Evolutionary conservation across 2,329 filamentous ascomycete species (phyloP).

Genomic region (Hypomyces perniciosus): DNA sequence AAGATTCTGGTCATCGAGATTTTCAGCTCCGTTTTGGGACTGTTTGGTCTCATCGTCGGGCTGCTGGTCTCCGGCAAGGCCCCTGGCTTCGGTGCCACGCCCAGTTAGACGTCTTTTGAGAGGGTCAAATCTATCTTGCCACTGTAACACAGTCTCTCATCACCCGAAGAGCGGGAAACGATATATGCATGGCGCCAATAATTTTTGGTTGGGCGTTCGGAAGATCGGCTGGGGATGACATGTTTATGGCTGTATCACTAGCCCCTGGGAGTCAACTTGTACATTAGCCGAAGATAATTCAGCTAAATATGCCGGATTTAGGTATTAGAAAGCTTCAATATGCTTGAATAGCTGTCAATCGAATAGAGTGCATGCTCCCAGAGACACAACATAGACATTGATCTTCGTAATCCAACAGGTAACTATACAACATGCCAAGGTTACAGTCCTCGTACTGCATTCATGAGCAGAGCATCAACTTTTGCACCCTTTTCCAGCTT

Average conservation of each 20-base stretch:
- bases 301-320: constrained; percentile 15
- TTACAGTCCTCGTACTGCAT: constrained; percentile 30
- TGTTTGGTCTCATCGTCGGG: constrained; percentile 94
- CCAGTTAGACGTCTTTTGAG: neutral
- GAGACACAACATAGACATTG: no score
- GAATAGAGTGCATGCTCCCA: no score
- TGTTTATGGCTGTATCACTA: constrained; percentile 32
- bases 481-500: constrained; percentile 61
- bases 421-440: neutral
- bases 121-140: constrained; percentile 5
- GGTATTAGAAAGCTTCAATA: neutral
- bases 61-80: constrained; percentile 84
- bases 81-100: constrained; percentile 22
- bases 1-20: constrained; percentile 99
- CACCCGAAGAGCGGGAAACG: constrained; percentile 16
- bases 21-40: constrained; percentile 93
- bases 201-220: constrained; percentile 36
- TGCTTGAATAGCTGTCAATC: neutral
- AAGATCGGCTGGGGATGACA: constrained; percentile 30
- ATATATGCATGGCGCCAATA: constrained; percentile 32
- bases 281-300: constrained; percentile 27
- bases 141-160: constrained; percentile 1
- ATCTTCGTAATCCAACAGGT: neutral
- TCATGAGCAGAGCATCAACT: constrained; percentile 78
- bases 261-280: constrained; percentile 26